Conservation (phyloP, 2,329 filamentous ascomycete species). For the Diaporthe citrichinensis region DNA sequence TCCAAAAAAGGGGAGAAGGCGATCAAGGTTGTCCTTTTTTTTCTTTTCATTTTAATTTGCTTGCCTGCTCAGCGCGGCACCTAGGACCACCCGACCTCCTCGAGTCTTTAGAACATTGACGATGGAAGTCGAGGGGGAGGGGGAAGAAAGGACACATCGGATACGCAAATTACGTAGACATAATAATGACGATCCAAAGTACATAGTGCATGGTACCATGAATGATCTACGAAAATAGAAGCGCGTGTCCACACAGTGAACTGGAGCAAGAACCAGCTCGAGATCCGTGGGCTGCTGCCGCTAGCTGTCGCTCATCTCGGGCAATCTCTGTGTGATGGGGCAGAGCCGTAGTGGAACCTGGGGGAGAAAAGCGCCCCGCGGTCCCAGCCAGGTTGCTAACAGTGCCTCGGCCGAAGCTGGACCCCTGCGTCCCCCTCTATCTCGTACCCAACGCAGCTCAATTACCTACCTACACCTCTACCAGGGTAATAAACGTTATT, state of each 20-base stretch:
- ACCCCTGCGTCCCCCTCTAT: slow-evolving; percentile 4
- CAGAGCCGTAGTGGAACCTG: slow-evolving; percentile 27
- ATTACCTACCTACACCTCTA: no score
- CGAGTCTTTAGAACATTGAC: slow-evolving; percentile 34
- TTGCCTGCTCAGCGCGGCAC: slow-evolving; percentile 33
- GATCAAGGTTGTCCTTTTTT: not conserved
- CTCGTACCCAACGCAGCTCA: slow-evolving; percentile 24
- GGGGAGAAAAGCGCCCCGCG: slow-evolving; percentile 9
- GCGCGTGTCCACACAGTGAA: slow-evolving; percentile 18
- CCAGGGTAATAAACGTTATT: no score
- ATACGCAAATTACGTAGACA: slow-evolving; percentile 51
- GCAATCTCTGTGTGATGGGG: slow-evolving; percentile 26
- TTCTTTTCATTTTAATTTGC: not conserved
- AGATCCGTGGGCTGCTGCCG: slow-evolving; percentile 14
- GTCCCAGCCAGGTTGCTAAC: slow-evolving; percentile 14
- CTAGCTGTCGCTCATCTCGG: slow-evolving; percentile 30
- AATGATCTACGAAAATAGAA: slow-evolving; percentile 37
- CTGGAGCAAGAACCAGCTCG: slow-evolving; percentile 13
- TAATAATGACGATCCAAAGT: slow-evolving; percentile 52
- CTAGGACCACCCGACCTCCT: slow-evolving; percentile 13
- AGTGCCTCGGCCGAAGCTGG: slow-evolving; percentile 32
- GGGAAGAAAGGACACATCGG: slow-evolving; percentile 37
- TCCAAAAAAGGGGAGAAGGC: slow-evolving; percentile 13
- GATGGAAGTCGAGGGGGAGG: slow-evolving; percentile 31
- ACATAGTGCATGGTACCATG: slow-evolving; percentile 43